Conservation (phyloP, 352 stramenopile species). For the Aphanomyces cochlioides region DNA sequence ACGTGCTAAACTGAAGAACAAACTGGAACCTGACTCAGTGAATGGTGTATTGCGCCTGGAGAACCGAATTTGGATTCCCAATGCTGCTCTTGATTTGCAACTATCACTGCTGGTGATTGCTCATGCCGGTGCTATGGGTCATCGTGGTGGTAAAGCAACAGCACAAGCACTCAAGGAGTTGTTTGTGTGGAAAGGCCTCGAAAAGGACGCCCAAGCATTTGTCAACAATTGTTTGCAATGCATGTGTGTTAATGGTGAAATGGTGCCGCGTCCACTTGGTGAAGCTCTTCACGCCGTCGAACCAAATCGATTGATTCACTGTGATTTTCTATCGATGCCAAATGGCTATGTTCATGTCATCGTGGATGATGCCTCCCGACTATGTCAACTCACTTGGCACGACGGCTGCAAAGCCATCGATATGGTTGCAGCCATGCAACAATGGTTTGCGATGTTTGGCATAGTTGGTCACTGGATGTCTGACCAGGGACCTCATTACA, state of each 20-base stretch:
- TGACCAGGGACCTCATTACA: too few species aligned
- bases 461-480: too few species aligned
- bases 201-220: background rate
- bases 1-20: slow-evolving; percentile 31
- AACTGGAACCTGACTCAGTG: too few species aligned
- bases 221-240: slow-evolving; percentile 15
- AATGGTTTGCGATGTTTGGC: too few species aligned
- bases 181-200: slow-evolving; percentile 30
- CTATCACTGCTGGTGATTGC: slow-evolving; percentile 29
- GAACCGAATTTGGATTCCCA: too few species aligned
- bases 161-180: slow-evolving; percentile 6
- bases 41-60: too few species aligned
- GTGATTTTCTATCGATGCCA: too few species aligned
- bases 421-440: too few species aligned
- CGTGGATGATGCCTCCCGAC: too few species aligned
- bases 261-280: slow-evolving; percentile 30
- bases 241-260: slow-evolving; percentile 24
- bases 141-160: slow-evolving; percentile 33
- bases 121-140: slow-evolving; percentile 32
- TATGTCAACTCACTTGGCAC: too few species aligned
- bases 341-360: too few species aligned
- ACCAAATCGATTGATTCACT: slow-evolving; percentile 40
- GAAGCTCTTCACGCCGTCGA: slow-evolving; percentile 32
- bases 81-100: slow-evolving; percentile 34
- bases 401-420: too few species aligned